Base-by-base conservation (phyloP, 2,329 filamentous ascomycete species). In the Lachnellula cervina region DNA sequence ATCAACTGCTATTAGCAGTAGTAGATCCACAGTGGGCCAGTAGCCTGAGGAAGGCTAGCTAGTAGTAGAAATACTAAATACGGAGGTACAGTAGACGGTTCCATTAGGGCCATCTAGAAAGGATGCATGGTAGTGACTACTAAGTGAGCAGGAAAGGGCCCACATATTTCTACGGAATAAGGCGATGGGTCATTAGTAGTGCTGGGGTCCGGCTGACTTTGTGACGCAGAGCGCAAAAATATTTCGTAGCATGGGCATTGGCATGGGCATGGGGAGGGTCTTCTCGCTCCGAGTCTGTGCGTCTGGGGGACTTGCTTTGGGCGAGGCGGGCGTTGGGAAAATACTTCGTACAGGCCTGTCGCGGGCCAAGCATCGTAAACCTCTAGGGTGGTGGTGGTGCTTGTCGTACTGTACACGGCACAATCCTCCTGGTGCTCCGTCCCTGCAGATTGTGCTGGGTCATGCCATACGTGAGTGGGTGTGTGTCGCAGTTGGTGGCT, bases 381-480 rank as follows among this genome's bases (percentile, higher is more conserved):
- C n/a, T n/a, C 17, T 51, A 35, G 45, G 32, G 28, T 17, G 5
- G 25, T 43, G 42, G 54, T 51, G 57, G 44, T 16, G n/a, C n/a
- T n/a, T n/a, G n/a, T n/a, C n/a, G n/a, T 5, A 5, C 37, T 52
- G 52, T 46, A 51, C 50, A 28, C 52, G 55, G 52, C 47, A 44
- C 57, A 59, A 53, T 53, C 51, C 57, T 55, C 17, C 35, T 52
- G 50, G n/a, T 46, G 40, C 40, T 46, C 51, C 42, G 21, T 32
- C 34, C 37, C 51, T 52, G 53, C 53, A 49, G 34, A 34, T 47
- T 55, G 49, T 57, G 55, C 38, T 49, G 34, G 53, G 53, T 49
- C 25, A 50, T 42, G 48, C 42, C 46, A 47, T 46, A 37, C 55
- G 55, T 59, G 59, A 59, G 57, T 57, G 58, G 55, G 44, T 54